Conservation (phyloP, 331 rosid species). For the Quercus tomentella region DNA sequence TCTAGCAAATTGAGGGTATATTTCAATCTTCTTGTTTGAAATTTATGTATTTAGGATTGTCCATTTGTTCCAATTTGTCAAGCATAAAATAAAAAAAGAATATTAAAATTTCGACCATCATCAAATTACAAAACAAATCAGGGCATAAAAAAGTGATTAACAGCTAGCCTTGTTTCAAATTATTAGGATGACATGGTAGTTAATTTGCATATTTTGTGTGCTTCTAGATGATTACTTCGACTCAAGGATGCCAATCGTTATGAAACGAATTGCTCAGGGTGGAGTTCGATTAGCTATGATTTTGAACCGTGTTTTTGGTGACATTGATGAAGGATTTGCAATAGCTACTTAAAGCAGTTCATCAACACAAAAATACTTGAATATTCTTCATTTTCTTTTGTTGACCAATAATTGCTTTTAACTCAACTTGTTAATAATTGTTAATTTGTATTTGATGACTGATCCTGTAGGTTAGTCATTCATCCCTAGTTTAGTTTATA, state of each 20-base stretch:
- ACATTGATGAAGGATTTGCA: slow-evolving; percentile 43
- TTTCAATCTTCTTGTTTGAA: too few relatives aligned
- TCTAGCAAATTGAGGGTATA: too few relatives aligned
- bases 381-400: background rate
- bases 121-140: too few relatives aligned
- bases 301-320: slow-evolving; percentile 56
- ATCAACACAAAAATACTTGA: background rate
- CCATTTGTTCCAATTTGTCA: too few relatives aligned
- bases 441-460: background rate
- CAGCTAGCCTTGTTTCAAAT: too few relatives aligned
- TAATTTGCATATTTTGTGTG: background rate
- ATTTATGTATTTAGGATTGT: too few relatives aligned
- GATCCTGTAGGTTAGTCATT: background rate
- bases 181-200: background rate
- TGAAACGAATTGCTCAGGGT: slow-evolving; percentile 88
- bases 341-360: slow-evolving; percentile 31
- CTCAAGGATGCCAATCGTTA: slow-evolving; percentile 74
- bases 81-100: too few relatives aligned
- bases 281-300: slow-evolving; percentile 87
- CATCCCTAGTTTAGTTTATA: background rate
- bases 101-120: too few relatives aligned
- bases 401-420: background rate
- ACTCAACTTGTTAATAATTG: background rate
- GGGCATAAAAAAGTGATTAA: too few relatives aligned
- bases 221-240: slow-evolving; percentile 64